Evolutionary conservation across 2,329 filamentous ascomycete genomes (phyloP), one percentile per base, ranked within the genome.

Genomic region (Penicillium brasilianum): DNA sequence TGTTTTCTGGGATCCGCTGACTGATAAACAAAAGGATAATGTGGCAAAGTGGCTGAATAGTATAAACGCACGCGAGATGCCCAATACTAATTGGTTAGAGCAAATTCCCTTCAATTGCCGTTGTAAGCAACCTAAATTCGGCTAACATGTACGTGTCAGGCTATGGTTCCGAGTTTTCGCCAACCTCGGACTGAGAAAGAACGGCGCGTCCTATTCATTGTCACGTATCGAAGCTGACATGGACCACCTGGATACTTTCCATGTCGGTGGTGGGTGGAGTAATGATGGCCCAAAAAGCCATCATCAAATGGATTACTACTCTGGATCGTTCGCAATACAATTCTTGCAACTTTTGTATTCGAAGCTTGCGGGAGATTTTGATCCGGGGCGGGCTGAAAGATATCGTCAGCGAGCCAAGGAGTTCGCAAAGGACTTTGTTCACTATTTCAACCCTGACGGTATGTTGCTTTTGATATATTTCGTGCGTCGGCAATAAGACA

Each of bases 221-320:
- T 83, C 87, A 48, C 84, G 88, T 22, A 84, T 93, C 22, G 88
- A 91, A 59, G 86, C 86, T 20, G 91, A 93, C 72, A 91, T 94
- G 72, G 84, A 89, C 68, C 90, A 93, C 67, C 81, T 94, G 10
- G 87, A 93, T 69, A 91, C 89, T 0, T 94, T 93, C 74, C 92
- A 93, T 71, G 86, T 90, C n/a, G 90, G 90, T 6, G 88, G 87
- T 49, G 90, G 91, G 0, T 94, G 91, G 91, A 92, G 88, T 2
- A 92, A 93, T 68, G 91, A 94, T 71, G 91, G 91, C 0, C 91
- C 91, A 0, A 87, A 89, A 69, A 87, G 87, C 14, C 91, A 93
- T 59, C 89, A 91, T 60, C 90, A 93, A 76, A 92, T 93, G 87
- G 90, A 93, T 74, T 93, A 93, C 72, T 94, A 93, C 76, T 92